These are phyloP conservation scores for Backusella liffmaniae DNA, from an alignment of 192 early-diverging fungal genomes.

Conservation along the genomic window DNA sequence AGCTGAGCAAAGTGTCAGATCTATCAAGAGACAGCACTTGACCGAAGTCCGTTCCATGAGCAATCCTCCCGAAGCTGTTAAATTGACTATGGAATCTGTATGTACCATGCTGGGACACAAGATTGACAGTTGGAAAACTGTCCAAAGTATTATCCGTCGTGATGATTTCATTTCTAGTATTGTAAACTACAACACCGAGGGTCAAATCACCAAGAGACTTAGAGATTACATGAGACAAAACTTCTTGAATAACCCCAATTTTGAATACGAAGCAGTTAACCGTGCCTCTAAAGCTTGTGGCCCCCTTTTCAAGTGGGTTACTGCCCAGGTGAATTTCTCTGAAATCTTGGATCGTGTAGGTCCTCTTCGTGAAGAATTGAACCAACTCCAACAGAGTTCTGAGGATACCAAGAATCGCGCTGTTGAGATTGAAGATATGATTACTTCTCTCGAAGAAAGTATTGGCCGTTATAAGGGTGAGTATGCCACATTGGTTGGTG, in stretches of 20 bases:
- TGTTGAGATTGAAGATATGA: constrained; percentile 71
- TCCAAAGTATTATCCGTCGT: constrained; percentile 85
- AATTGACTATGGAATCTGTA: constrained; percentile 96
- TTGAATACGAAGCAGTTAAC: constrained; percentile 95
- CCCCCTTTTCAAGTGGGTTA: constrained; percentile 96
- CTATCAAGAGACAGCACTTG: constrained; percentile 96
- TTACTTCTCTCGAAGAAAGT: constrained; percentile 80
- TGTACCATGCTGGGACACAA: constrained; percentile 91
- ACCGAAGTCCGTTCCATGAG: constrained; percentile 96
- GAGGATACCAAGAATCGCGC: constrained; percentile 71
- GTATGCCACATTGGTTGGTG: constrained; percentile 93
- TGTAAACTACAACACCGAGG: constrained; percentile 93
- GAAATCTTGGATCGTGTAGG: constrained; percentile 94
- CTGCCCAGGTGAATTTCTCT: constrained; percentile 92
- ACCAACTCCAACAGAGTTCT: constrained; percentile 76
- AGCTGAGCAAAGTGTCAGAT: constrained; percentile 90
- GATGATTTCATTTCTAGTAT: constrained; percentile 98
- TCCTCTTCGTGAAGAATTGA: constrained; percentile 92
- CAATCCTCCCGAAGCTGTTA: constrained; percentile 95
- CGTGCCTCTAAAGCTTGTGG: constrained; percentile 98
- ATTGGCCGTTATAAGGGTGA: constrained; percentile 96
- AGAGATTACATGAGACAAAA: constrained; percentile 78
- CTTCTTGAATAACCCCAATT: constrained; percentile 84
- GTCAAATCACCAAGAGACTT: constrained; percentile 69
- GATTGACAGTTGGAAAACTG: constrained; percentile 86